These are phyloP conservation scores for Camellia sinensis DNA, from an alignment of 148 eudicot genomes.

Conservation along the genomic window DNA sequence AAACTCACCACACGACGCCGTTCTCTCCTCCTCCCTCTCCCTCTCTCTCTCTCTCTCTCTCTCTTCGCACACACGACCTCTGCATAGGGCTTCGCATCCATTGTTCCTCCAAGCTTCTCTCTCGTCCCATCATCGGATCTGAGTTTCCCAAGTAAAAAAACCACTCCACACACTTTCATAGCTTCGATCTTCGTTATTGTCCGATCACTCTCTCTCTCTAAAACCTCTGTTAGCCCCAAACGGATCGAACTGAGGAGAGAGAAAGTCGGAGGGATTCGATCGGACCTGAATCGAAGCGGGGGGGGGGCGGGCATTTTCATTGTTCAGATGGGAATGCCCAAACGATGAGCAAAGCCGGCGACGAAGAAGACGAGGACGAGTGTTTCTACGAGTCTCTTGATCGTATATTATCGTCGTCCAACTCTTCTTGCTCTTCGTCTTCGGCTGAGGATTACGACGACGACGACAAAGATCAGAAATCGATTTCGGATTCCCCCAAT, in stretches of 20 bases:
- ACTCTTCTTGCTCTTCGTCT: constrained; percentile 52
- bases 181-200: neutral
- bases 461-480: constrained; percentile 9
- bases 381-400: constrained; percentile 67
- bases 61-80: neutral
- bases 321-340: constrained; percentile 44
- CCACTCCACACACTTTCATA: neutral
- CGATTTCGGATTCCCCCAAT: constrained; percentile 18
- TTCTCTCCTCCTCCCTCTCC: neutral
- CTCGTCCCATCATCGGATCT: constrained; percentile 33
- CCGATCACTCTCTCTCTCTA: constrained; percentile 13
- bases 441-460: constrained; percentile 36
- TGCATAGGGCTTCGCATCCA: constrained; percentile 22
- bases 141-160: constrained; percentile 20
- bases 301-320: constrained; percentile 27
- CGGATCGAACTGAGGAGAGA: constrained; percentile 1
- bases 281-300: neutral
- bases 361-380: constrained; percentile 36
- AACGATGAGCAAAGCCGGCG: constrained; percentile 45
- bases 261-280: neutral
- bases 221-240: constrained; percentile 5
- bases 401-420: constrained; percentile 52
- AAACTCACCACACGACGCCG: constrained; percentile 15
- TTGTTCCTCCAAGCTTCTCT: constrained; percentile 18
- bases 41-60: neutral